Evolutionary conservation across 208 protist genomes (phyloP).

Genomic region (Leishmania arabica): DNA sequence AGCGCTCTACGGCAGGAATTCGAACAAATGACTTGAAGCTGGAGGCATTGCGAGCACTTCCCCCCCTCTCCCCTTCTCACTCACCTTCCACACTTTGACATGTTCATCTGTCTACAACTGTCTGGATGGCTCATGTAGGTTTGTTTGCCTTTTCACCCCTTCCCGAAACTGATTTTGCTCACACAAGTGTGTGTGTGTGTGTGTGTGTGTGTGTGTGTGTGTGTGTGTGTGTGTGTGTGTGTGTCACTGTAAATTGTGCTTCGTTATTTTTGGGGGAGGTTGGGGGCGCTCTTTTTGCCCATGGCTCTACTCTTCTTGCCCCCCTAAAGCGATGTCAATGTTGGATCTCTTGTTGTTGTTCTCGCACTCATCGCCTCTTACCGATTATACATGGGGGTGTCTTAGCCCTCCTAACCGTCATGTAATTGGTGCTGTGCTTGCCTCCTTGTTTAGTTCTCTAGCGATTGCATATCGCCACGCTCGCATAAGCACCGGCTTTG

Average conservation of each 20-base stretch:
- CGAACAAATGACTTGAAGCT: neutral
- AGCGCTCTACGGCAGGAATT: neutral
- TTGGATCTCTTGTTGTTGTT: slow-evolving; percentile 5
- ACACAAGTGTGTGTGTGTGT: neutral
- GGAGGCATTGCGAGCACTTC: neutral
- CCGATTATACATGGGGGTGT: neutral
- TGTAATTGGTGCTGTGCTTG: neutral
- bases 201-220: neutral
- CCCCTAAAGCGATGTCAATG: neutral
- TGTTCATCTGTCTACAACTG: neutral
- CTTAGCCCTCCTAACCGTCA: neutral
- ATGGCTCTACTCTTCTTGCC: slow-evolving; percentile 6
- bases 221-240: neutral
- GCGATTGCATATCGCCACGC: neutral
- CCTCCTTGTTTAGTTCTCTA: neutral
- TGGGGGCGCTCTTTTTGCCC: neutral
- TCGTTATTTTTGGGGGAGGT: neutral
- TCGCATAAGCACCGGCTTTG: neutral
- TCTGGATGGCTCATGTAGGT: neutral
- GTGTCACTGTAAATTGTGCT: neutral
- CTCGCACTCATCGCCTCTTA: neutral
- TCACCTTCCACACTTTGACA: neutral
- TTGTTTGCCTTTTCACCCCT: neutral
- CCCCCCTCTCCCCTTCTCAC: neutral
- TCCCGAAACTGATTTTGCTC: neutral